Conservation (phyloP, 2,329 filamentous ascomycete species). For the Neophaeococcomyces aloes region DNA sequence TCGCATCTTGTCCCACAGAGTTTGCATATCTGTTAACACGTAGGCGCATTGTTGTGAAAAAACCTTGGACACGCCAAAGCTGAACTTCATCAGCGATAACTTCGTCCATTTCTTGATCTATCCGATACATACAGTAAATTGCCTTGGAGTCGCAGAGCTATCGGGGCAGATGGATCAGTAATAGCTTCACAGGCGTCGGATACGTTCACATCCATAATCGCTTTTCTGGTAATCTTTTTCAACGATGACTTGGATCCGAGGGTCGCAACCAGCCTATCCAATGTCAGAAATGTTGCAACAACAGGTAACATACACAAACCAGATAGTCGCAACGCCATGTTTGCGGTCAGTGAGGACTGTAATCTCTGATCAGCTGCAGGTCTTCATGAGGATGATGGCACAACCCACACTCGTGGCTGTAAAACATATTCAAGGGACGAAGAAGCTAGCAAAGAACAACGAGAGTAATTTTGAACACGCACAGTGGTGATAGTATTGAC, state of each 20-base stretch:
- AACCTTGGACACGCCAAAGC: constrained; percentile 71
- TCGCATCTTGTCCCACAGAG: constrained; percentile 62
- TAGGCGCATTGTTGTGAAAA: constrained; percentile 82
- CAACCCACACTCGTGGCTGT: constrained; percentile 73
- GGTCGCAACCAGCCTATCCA: constrained; percentile 74
- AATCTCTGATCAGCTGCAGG: constrained; percentile 1
- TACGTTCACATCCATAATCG: constrained; percentile 80
- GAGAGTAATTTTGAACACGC: too few relatives aligned
- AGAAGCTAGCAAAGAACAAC: constrained; percentile 10
- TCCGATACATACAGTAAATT: constrained; percentile 57
- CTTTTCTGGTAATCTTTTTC: constrained; percentile 69
- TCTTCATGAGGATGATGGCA: background rate
- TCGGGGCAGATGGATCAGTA: constrained; percentile 68
- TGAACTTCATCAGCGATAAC: constrained; percentile 24
- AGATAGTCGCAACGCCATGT: constrained; percentile 89
- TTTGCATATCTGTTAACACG: constrained; percentile 68
- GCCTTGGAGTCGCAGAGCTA: constrained; percentile 81
- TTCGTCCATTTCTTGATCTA: background rate
- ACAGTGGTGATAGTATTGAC: too few relatives aligned
- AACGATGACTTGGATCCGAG: constrained; percentile 61
- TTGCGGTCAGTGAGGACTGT: constrained; percentile 70
- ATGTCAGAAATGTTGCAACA: constrained; percentile 19
- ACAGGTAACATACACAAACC: constrained; percentile 48
- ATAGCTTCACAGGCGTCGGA: constrained; percentile 83
- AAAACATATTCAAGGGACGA: constrained; percentile 58